phyloP scores from a whole-genome alignment of 495 filamentous ascomycete species.

The Immersiella caudata region DNA sequence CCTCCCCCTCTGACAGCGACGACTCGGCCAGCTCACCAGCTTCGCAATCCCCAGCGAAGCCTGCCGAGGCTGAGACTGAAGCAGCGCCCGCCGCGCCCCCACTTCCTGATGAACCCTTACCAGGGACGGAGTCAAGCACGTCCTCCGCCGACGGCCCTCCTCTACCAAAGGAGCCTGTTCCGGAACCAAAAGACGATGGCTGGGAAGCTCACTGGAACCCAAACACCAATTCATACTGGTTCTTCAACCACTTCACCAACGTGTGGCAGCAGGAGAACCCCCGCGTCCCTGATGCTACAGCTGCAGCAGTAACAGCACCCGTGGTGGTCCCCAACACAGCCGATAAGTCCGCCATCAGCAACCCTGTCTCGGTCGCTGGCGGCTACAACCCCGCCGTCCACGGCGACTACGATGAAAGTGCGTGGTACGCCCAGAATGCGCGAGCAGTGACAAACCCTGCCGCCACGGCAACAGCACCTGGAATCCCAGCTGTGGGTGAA shows the following conservation, averaged over 20 bases:
- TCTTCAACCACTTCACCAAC: slow-evolving; percentile 81
- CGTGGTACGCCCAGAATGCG: slow-evolving; percentile 76
- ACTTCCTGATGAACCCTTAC: background rate
- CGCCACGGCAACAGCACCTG: slow-evolving; percentile 2
- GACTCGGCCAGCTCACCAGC: background rate
- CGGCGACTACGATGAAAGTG: slow-evolving; percentile 91
- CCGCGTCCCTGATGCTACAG: slow-evolving; percentile 59
- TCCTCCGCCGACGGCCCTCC: slow-evolving; percentile 26
- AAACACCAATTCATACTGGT: slow-evolving; percentile 73
- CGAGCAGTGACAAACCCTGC: slow-evolving; percentile 15
- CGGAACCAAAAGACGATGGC: slow-evolving; percentile 67
- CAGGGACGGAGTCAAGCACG: background rate
- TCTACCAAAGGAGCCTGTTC: slow-evolving; percentile 36
- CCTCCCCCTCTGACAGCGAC: background rate
- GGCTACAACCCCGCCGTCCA: slow-evolving; percentile 97
- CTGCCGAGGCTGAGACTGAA: background rate
- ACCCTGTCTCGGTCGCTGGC: slow-evolving; percentile 48
- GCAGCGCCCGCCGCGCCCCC: background rate
- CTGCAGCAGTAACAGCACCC: slow-evolving; percentile 27
- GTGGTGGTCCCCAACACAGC: slow-evolving; percentile 37
- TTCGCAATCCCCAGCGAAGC: background rate
- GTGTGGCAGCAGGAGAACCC: slow-evolving; percentile 89
- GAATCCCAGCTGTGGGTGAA: slow-evolving; percentile 29
- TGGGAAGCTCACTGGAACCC: slow-evolving; percentile 87
- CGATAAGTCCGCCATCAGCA: slow-evolving; percentile 29